Conservation (phyloP, 345 rosid genomes). For the Linum usitatissimum region DNA sequence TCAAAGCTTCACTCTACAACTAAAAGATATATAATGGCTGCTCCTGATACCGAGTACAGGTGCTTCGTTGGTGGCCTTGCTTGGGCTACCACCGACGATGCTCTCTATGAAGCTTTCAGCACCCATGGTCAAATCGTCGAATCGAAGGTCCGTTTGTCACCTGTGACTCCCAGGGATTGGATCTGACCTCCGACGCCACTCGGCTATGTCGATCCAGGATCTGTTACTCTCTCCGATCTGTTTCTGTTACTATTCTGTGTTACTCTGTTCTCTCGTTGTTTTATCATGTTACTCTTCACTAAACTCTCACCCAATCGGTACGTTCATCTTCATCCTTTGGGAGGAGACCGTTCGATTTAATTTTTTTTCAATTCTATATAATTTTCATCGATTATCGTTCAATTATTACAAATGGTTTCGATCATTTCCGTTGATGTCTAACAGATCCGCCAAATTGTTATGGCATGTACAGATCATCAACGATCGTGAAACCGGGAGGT, state of each 20-base stretch:
- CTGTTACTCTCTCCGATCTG: background rate
- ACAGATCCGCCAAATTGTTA: background rate
- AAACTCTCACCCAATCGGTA: background rate
- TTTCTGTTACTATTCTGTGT: background rate
- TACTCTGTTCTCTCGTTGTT: background rate
- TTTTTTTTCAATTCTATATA: background rate
- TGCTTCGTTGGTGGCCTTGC: slow-evolving; percentile 7
- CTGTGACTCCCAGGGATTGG: background rate
- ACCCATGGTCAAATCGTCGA: background rate
- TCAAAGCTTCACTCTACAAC: no score
- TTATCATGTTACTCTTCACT: background rate
- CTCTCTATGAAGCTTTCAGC: background rate
- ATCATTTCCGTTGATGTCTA: no score
- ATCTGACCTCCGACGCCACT: background rate
- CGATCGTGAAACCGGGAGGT: slow-evolving; percentile 1
- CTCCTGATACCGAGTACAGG: background rate
- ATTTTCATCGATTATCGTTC: background rate
- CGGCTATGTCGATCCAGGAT: slow-evolving; percentile 2
- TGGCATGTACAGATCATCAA: background rate
- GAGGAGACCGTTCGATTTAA: slow-evolving; percentile 1
- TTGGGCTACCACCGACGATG: slow-evolving; percentile 4
- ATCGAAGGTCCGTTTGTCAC: slow-evolving; percentile 2
- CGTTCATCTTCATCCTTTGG: slow-evolving; percentile 7
- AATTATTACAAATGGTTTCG: no score
- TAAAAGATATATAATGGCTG: background rate